Percentiles rank a stretch among this genome's conserved stretches.
phyloP scores from a whole-genome alignment of 768 basidiomycete genomes.

The Lentinus brumalis region DNA sequence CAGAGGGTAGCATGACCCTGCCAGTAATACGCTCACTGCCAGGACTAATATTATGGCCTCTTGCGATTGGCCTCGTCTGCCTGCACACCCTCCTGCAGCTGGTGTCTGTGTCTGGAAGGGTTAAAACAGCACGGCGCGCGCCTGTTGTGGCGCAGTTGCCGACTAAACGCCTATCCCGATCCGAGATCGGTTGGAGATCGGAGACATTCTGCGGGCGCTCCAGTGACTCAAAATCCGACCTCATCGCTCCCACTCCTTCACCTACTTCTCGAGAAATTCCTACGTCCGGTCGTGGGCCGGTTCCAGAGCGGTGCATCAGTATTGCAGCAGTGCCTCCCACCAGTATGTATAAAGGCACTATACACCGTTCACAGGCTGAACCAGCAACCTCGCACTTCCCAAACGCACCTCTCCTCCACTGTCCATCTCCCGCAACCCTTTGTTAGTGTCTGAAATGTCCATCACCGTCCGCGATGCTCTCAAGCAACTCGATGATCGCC shows the following conservation, averaged over 20 bases:
- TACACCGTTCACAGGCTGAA: background rate
- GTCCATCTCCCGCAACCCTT: constrained; percentile 7
- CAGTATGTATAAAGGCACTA: constrained; percentile 14
- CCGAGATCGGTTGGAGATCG: background rate
- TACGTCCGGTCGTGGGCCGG: background rate
- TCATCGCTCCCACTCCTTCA: background rate
- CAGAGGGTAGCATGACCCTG: no score
- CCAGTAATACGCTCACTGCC: no score
- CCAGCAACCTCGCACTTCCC: background rate
- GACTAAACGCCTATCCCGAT: background rate
- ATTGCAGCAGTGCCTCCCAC: background rate
- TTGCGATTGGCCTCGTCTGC: no score
- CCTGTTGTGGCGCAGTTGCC: no score
- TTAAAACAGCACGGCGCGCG: background rate
- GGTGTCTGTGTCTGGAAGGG: background rate
- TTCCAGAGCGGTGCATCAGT: constrained; percentile 2
- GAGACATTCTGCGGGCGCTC: background rate
- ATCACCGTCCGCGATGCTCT: constrained; percentile 81
- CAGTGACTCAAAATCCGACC: constrained; percentile 11
- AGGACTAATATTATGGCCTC: no score
- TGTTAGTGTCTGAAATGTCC: constrained; percentile 56
- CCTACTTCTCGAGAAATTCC: background rate
- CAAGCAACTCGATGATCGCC: constrained; percentile 78
- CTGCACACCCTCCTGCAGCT: no score
- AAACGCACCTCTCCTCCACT: constrained; percentile 1